phyloP scores from a whole-genome alignment of 139 green algal species.

The Chlamydomonas schloesseri region DNA sequence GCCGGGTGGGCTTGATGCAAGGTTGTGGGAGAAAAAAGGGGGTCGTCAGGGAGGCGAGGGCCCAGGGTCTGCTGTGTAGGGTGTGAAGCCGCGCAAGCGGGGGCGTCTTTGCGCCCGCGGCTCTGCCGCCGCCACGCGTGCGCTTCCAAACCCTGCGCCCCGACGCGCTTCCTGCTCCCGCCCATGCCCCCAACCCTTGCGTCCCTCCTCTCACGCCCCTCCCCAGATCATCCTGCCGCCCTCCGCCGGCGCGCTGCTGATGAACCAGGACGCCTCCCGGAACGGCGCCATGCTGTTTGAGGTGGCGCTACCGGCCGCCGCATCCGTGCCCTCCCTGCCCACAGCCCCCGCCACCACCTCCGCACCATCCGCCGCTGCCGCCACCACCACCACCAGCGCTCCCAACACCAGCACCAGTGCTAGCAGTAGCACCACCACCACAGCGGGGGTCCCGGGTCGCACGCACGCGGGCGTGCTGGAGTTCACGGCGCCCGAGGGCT shows the following conservation, averaged over 20 bases:
- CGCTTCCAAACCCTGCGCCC: no score
- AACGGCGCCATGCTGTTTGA: constrained; percentile 88
- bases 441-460: neutral
- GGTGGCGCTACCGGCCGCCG: constrained; percentile 29
- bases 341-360: neutral
- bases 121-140: no score
- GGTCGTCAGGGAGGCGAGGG: no score
- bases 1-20: no score
- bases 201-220: no score
- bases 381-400: neutral
- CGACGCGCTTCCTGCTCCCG: no score
- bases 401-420: constrained; percentile 5
- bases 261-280: constrained; percentile 77
- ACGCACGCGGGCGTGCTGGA: constrained; percentile 82
- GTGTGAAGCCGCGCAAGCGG: no score
- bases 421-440: no score
- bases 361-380: neutral
- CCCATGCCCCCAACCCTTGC: no score
- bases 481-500: constrained; percentile 83
- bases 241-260: constrained; percentile 67
- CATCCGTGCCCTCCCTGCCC: neutral
- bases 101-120: no score
- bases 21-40: no score
- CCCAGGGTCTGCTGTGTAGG: no score
- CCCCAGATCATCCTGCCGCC: constrained; percentile 81